A percentile compares a stretch with the other conserved stretches of the same genome.
phyloP scores from a whole-genome alignment of 441 rosid genomes.

The Biscutella auriculata region DNA sequence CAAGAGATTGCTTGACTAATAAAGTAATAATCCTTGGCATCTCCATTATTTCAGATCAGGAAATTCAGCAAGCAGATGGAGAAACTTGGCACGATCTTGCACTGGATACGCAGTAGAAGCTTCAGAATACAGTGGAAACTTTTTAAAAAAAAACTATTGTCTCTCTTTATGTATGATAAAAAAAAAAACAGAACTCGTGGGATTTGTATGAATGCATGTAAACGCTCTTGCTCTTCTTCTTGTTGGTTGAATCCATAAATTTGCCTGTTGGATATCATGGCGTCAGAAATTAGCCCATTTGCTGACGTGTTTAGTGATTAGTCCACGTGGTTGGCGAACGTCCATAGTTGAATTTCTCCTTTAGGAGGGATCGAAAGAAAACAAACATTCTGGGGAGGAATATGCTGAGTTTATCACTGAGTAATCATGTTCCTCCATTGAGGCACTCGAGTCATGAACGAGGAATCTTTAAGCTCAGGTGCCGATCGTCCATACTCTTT shows the following conservation, averaged over 20 bases:
- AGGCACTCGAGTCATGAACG: constrained; percentile 14
- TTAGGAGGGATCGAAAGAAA: background rate
- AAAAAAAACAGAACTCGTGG: background rate
- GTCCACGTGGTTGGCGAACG: constrained; percentile 3
- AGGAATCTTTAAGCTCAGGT: constrained; percentile 5
- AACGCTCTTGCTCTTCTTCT: background rate
- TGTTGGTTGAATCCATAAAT: background rate
- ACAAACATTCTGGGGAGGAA: background rate
- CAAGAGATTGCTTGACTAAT: background rate
- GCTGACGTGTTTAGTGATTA: background rate
- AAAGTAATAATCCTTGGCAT: background rate
- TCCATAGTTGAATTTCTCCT: background rate
- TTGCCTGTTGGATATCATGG: background rate
- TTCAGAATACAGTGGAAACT: background rate
- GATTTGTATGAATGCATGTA: constrained; percentile 4
- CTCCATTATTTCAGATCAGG: constrained; percentile 41
- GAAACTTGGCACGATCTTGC: constrained; percentile 82
- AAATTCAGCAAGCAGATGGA: constrained; percentile 47
- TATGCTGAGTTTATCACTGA: constrained; percentile 26
- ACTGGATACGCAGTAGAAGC: constrained; percentile 35
- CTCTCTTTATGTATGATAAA: background rate
- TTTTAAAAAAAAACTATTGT: background rate
- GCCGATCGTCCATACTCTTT: background rate
- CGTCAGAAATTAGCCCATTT: background rate
- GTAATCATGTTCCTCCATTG: constrained; percentile 24